phyloP scores from a whole-genome alignment of 106 monocot genomes.

The Dioscorea alata region DNA sequence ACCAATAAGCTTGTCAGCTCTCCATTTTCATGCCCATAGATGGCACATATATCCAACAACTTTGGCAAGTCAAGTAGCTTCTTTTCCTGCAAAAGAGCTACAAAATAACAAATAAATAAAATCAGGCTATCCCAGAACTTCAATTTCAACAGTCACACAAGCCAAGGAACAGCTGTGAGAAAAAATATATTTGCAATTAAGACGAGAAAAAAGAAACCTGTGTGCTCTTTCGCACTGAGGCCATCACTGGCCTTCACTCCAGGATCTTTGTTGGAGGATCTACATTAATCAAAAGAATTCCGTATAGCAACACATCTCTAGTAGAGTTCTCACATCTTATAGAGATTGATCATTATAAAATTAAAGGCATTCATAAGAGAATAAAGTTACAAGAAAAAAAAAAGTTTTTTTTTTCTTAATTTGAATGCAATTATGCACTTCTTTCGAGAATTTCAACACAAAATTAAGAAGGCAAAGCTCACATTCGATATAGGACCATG shows the following conservation, averaged over 20 bases:
- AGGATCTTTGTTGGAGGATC: conserved; percentile 65
- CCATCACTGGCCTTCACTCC: conserved; percentile 30
- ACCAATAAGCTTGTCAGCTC: conserved; percentile 49
- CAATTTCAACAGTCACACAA: too few species aligned
- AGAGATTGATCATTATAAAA: too few species aligned
- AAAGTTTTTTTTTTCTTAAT: too few species aligned
- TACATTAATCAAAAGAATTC: conserved; percentile 4
- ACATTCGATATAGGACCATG: conserved; percentile 69
- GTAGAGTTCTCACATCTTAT: too few species aligned
- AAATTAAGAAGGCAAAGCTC: conserved; percentile 1
- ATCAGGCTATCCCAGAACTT: neutral
- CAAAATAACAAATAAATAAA: conserved; percentile 18
- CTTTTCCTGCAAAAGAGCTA: conserved; percentile 78
- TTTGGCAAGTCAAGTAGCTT: conserved; percentile 60
- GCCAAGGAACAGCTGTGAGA: neutral
- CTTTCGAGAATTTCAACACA: too few species aligned
- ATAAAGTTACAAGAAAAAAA: too few species aligned
- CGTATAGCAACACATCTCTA: too few species aligned
- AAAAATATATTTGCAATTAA: neutral
- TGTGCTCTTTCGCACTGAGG: conserved; percentile 59
- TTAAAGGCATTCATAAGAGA: too few species aligned
- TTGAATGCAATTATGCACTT: too few species aligned
- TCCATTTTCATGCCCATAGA: conserved; percentile 62
- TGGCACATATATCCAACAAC: conserved; percentile 78
- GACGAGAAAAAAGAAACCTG: conserved; percentile 24